phyloP scores from a whole-genome alignment of 192 early-diverging fungal genomes.

The Backusella circina region DNA sequence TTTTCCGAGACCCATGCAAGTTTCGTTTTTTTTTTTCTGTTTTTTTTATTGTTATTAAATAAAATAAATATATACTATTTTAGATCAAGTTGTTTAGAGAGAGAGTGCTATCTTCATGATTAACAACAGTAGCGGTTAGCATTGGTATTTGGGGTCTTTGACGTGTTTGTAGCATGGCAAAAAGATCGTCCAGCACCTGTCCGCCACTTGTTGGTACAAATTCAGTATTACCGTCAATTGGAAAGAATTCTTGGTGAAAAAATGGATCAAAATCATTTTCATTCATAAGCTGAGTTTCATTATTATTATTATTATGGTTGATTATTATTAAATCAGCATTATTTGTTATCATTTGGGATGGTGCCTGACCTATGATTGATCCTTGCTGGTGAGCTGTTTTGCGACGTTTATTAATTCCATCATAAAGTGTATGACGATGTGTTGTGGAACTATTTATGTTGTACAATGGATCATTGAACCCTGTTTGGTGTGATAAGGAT shows the following conservation, averaged over 20 bases:
- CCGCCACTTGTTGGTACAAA: conserved; percentile 15
- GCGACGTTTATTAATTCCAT: not conserved
- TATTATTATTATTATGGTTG: not conserved
- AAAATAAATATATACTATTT: not conserved
- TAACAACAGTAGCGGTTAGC: not conserved
- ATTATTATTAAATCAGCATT: not conserved
- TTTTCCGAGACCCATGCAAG: not conserved
- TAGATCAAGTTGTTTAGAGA: not conserved
- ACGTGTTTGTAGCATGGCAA: conserved; percentile 30
- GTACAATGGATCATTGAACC: not conserved
- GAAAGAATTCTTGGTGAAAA: conserved; percentile 18
- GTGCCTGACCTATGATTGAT: not conserved
- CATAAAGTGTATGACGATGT: not conserved
- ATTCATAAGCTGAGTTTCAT: not conserved
- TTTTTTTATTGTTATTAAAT: not conserved
- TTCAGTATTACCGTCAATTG: not conserved
- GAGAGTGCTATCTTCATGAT: not conserved
- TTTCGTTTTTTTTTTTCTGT: not conserved
- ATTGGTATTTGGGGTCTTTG: conserved; percentile 31
- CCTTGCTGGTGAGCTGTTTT: not conserved
- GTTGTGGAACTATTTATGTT: not conserved
- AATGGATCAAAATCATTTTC: conserved; percentile 25
- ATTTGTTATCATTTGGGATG: not conserved
- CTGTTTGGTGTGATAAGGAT: not conserved
- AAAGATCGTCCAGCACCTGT: conserved; percentile 26